These are phyloP conservation scores for Claviceps lovelessii DNA, from an alignment of 2,329 filamentous ascomycete species.

Conservation along the genomic window DNA sequence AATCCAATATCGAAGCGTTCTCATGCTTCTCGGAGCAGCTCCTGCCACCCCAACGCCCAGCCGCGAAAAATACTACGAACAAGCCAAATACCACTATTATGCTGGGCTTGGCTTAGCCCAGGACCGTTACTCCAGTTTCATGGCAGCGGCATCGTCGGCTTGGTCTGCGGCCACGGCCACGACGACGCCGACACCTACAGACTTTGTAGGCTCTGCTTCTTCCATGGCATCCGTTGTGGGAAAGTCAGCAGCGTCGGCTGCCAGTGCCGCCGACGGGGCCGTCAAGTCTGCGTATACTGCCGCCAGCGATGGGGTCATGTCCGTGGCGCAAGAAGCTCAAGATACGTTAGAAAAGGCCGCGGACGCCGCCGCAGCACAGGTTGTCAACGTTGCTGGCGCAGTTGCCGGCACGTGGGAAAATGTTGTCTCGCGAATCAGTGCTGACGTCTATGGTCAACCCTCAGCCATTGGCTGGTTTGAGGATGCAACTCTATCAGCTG, in stretches of 20 bases:
- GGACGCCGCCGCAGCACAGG: constrained; percentile 30
- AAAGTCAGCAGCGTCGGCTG: constrained; percentile 30
- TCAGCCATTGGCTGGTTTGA: constrained; percentile 41
- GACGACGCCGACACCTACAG: constrained; percentile 43
- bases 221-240: constrained; percentile 35
- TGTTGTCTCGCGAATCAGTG: constrained; percentile 47
- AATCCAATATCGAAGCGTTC: constrained; percentile 55
- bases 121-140: constrained; percentile 61
- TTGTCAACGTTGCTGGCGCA: constrained; percentile 22
- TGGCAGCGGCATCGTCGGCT: constrained; percentile 56
- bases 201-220: constrained; percentile 32
- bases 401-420: constrained; percentile 27
- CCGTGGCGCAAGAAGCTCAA: constrained; percentile 23
- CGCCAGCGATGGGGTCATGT: constrained; percentile 28
- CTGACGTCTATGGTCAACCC: constrained; percentile 57
- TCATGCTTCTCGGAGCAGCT: constrained; percentile 47
- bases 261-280: constrained; percentile 32
- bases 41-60: constrained; percentile 34
- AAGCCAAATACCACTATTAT: constrained; percentile 55
- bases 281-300: constrained; percentile 37
- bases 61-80: constrained; percentile 45
- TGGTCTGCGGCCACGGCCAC: constrained; percentile 41
- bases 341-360: constrained; percentile 25
- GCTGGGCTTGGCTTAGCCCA: constrained; percentile 67
- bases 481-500: constrained; percentile 31